phyloP scores from a whole-genome alignment of 1,139 yeast species.

The Pichia sp. region DNA sequence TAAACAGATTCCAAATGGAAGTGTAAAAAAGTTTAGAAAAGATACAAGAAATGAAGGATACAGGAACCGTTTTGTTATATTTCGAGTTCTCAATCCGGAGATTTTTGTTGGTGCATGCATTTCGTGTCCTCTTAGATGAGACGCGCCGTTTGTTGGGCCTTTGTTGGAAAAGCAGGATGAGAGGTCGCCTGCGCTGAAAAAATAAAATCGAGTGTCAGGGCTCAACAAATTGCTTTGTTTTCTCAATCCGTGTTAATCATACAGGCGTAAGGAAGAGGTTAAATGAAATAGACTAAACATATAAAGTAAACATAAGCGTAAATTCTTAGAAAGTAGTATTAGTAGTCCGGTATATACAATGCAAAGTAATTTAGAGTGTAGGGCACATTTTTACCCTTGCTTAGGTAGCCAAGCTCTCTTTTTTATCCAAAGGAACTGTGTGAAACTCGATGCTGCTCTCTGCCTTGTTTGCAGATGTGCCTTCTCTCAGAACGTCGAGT shows the following conservation, averaged over 20 bases:
- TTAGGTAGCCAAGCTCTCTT: neutral
- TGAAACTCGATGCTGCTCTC: neutral
- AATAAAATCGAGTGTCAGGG: too few relatives aligned
- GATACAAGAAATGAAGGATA: neutral
- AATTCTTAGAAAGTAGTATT: too few relatives aligned
- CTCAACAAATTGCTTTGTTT: too few relatives aligned
- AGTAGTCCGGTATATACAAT: too few relatives aligned
- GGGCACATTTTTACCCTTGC: too few relatives aligned
- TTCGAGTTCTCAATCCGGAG: neutral
- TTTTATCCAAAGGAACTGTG: neutral
- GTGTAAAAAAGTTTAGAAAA: neutral
- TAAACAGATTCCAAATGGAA: neutral
- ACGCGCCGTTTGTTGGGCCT: conserved; percentile 1
- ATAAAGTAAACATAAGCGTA: too few relatives aligned
- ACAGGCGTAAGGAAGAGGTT: too few relatives aligned
- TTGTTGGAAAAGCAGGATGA: neutral
- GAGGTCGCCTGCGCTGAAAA: neutral
- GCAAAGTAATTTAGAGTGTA: too few relatives aligned
- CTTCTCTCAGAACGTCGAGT: neutral
- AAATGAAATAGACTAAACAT: too few relatives aligned
- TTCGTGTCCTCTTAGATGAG: neutral
- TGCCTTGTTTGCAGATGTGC: neutral
- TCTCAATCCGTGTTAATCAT: too few relatives aligned
- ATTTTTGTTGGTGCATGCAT: neutral
- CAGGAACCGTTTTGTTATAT: neutral